Conservation (phyloP, 441 rosid species). For the Pelargonium exstipulatum region DNA sequence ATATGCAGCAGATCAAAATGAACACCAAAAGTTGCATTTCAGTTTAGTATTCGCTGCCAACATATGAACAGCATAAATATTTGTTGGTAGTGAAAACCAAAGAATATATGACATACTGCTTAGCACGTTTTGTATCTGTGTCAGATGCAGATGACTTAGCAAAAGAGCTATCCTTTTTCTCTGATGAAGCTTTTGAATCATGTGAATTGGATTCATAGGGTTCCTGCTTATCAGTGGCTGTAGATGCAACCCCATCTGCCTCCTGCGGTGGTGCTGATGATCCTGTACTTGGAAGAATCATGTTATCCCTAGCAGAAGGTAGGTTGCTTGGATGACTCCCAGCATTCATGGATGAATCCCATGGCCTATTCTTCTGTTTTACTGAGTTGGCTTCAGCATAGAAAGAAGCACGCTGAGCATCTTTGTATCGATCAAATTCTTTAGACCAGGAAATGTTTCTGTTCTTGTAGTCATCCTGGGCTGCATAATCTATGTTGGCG, state of each 20-base stretch:
- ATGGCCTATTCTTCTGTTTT: conserved; percentile 50
- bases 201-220: conserved; percentile 40
- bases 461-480: conserved; percentile 54
- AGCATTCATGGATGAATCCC: conserved; percentile 50
- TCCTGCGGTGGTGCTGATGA: conserved; percentile 46
- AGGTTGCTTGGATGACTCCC: conserved; percentile 39
- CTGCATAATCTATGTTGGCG: conserved; percentile 50
- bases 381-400: conserved; percentile 42
- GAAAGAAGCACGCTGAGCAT: conserved; percentile 42
- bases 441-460: conserved; percentile 41
- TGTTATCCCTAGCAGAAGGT: conserved; percentile 49
- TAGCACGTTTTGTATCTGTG: conserved; percentile 90
- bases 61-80: neutral
- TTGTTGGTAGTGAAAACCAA: neutral
- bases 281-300: conserved; percentile 46
- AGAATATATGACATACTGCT: conserved; percentile 64
- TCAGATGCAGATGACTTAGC: conserved; percentile 58
- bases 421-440: conserved; percentile 56
- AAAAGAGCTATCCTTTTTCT: conserved; percentile 48
- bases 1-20: neutral
- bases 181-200: conserved; percentile 53
- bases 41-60: neutral
- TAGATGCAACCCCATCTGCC: conserved; percentile 38
- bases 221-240: conserved; percentile 51
- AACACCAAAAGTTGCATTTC: neutral